Evolutionary conservation across 768 basidiomycete species (phyloP).

Genomic region (Psilocybe tampanensis): DNA sequence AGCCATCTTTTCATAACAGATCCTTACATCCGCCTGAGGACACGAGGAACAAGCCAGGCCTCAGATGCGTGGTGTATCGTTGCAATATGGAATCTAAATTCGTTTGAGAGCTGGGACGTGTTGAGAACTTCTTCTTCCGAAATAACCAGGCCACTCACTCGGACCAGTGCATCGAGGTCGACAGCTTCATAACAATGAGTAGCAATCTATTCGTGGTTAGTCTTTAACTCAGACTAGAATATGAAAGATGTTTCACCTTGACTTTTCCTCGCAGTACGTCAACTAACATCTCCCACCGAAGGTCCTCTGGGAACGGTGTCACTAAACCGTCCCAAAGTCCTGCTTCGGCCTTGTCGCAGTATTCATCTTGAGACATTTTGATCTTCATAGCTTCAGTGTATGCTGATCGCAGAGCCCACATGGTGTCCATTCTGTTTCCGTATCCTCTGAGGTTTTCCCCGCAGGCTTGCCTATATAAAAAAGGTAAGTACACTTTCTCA

Average conservation of each 20-base stretch:
- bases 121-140: neutral
- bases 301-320: constrained; percentile 65
- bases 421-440: constrained; percentile 73
- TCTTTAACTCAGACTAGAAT: neutral
- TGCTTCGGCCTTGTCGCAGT: constrained; percentile 62
- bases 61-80: constrained; percentile 90
- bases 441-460: constrained; percentile 52
- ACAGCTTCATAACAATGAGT: constrained; percentile 75
- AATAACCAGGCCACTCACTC: constrained; percentile 43
- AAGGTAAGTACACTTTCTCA: constrained; percentile 4
- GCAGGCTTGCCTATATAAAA: constrained; percentile 62
- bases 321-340: constrained; percentile 42
- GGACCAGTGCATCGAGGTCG: constrained; percentile 69
- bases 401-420: constrained; percentile 80
- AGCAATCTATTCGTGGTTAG: constrained; percentile 45
- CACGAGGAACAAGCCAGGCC: constrained; percentile 84
- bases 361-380: constrained; percentile 70
- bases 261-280: constrained; percentile 87
- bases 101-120: constrained; percentile 72
- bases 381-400: constrained; percentile 75
- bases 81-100: constrained; percentile 83
- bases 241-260: constrained; percentile 51
- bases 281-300: constrained; percentile 76
- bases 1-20: neutral
- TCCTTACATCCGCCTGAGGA: constrained; percentile 73